Evolutionary conservation across 2,329 filamentous ascomycete genomes (phyloP).

Genomic region (Aspergillus flavus): DNA sequence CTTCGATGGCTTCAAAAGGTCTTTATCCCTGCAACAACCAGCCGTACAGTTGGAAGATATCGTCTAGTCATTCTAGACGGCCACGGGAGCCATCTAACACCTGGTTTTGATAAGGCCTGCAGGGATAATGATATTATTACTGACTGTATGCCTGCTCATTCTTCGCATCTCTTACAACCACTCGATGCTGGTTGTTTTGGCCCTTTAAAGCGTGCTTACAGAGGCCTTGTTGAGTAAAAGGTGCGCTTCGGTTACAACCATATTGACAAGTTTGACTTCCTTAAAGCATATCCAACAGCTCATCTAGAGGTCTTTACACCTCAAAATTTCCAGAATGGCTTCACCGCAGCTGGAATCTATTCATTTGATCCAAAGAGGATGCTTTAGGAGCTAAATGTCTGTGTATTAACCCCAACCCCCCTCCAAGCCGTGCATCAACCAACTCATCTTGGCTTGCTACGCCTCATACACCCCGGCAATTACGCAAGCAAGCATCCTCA

Average conservation of each 20-base stretch:
- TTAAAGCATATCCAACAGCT: neutral
- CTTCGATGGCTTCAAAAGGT: too few relatives aligned
- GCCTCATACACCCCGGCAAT: neutral
- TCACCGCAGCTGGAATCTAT: neutral
- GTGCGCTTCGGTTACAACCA: neutral
- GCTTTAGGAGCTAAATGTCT: neutral
- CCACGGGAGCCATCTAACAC: too few relatives aligned
- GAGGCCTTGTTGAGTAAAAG: neutral
- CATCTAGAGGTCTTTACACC: neutral
- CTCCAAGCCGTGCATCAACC: neutral
- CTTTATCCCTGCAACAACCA: too few relatives aligned
- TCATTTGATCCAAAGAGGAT: neutral
- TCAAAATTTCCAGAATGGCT: neutral
- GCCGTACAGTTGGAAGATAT: too few relatives aligned
- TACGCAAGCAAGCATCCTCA: neutral
- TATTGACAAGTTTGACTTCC: neutral
- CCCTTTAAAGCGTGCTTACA: too few relatives aligned
- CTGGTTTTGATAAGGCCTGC: too few relatives aligned
- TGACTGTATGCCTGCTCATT: too few relatives aligned
- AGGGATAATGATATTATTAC: too few relatives aligned
- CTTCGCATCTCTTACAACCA: too few relatives aligned
- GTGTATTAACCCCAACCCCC: neutral
- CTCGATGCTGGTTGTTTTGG: too few relatives aligned
- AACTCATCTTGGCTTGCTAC: neutral
- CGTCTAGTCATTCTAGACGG: too few relatives aligned